Base-by-base conservation (phyloP, 257 asterid genomes). In the Solanum ossicruentum region DNA sequence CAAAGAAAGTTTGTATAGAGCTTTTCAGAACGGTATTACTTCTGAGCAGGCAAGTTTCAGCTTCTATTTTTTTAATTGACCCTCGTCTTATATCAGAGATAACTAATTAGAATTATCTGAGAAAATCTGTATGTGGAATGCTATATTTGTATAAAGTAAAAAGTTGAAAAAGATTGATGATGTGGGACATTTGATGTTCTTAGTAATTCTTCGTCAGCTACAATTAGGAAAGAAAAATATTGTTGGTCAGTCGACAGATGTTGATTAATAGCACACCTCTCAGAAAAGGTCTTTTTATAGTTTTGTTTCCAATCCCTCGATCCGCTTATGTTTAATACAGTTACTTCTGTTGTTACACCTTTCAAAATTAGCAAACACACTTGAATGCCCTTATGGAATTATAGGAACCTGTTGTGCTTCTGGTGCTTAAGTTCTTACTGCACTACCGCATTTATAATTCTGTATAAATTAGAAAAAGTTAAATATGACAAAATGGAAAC, bases 1-100 rank as follows among this genome's bases (percentile, higher is more conserved):
- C 17, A 97, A 95, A 88, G 99, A 97, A 86, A 95, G 98, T 94
- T 92, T 97, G 92, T 91, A 94, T 86, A 95, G 92, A 89, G 98
- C 99, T 81, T 93, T 95, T 89, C 88, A 80, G 86, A 92, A 95
- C 84, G 98, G 99, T 91, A 97, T 97, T 79, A 90, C 95, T 43
- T 89, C 96, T 43, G 99, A 95, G 2, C 99, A 96, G 95, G 99
- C 88, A 91, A 90, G 93, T 61, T 69, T 28, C 52, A 52, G 41
- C 81, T 69, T 9, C 36, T 75, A 51, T 32, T 15, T 51, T 77
- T 77, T 32, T 32, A 32, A 26, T 52, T 77, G 45, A 77, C 82
- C 11, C 52, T 26, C 65, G 16, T 52, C 65, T 77, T 77, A 52
- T 51, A 51, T 77, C 58, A 17, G 82, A 52, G 49, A 8, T 20